Base-by-base conservation (phyloP, 164 flowering plant species). In the Annona cherimola region DNA sequence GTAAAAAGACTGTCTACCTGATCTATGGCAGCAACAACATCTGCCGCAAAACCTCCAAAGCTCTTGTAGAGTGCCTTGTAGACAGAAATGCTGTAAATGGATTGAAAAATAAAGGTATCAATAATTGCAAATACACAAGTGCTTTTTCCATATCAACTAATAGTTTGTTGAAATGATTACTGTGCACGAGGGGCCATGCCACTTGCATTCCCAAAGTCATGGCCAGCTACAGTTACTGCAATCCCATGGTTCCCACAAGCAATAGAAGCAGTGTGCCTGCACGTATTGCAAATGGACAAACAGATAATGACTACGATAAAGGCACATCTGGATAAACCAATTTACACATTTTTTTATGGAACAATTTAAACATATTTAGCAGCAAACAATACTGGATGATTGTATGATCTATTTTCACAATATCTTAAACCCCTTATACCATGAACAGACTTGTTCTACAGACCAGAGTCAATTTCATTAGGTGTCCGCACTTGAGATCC, bases 171-270 rank as follows among this genome's bases (percentile, higher is more conserved):
- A 68, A 68, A 68, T 14, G 67, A 74, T 88, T 90, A 95, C 98
- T 95, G 99, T 78, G 99, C 74, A 73, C 83, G 98, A 75, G 97
- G 99, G 79, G 98, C 97, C 97, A 95, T 95, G 76, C 99, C 98
- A 82, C 97, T 93, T 5, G 98, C 98, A 86, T 90, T 93, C 66
- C 99, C 99, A 82, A 93, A 95, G 80, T 75, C 63, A 83, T 91
- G 94, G 41, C 92, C 98, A 54, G 97, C 82, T 75, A 95, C 98
- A 44, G 85, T 77, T 59, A 93, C 98, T 42, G 94, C 89, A 81
- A 95, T 81, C 67, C 93, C 98, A 84, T 95, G 92, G 80, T 95
- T 95, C 69, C 98, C 99, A 40, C 94, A 91, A 42, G 99, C 98
- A 81, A 86, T 84, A 55, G 98, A 89, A 68, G 96, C 89, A 4